These are phyloP conservation scores for Lizanozyma gosingica DNA, from an alignment of 1,139 yeast species.

Conservation along the genomic window DNA sequence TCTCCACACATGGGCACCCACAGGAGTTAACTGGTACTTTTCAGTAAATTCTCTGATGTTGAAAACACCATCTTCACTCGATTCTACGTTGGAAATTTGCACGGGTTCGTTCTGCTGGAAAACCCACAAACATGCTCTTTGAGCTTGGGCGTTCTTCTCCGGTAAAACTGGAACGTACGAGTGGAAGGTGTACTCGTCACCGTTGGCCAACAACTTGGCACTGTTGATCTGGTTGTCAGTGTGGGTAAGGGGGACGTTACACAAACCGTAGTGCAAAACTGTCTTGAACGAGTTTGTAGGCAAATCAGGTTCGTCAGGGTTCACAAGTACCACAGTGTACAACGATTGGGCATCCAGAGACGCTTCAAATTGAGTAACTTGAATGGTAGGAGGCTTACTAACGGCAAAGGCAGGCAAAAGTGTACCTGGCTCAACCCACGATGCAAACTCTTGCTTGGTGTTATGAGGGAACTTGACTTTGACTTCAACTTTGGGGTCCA, in stretches of 20 bases:
- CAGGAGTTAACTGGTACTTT: conserved; percentile 48
- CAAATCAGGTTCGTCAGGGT: conserved; percentile 87
- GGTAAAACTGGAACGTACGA: conserved; percentile 83
- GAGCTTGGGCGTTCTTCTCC: conserved; percentile 76
- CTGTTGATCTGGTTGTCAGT: conserved; percentile 53
- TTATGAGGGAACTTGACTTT: conserved; percentile 68
- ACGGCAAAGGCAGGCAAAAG: conserved; percentile 67
- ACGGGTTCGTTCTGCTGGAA: conserved; percentile 49
- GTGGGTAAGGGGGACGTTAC: conserved; percentile 56
- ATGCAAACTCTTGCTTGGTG: conserved; percentile 36
- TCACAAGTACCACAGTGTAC: conserved; percentile 74
- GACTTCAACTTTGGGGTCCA: conserved; percentile 76
- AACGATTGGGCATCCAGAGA: conserved; percentile 26
- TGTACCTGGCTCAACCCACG: conserved; percentile 75
- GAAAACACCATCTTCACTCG: conserved; percentile 37
- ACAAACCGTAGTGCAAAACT: conserved; percentile 69
- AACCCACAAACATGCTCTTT: conserved; percentile 86
- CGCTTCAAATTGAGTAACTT: conserved; percentile 63
- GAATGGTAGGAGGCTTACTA: conserved; percentile 62
- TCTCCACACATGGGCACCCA: conserved; percentile 94
- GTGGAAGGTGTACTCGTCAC: conserved; percentile 33
- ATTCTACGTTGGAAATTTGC: not conserved
- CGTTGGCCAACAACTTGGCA: conserved; percentile 30
- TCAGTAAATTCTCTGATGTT: conserved; percentile 64
- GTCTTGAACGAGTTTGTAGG: conserved; percentile 61